These are phyloP conservation scores for Podaxis rugospora DNA, from an alignment of 768 basidiomycete species.

Conservation along the genomic window DNA sequence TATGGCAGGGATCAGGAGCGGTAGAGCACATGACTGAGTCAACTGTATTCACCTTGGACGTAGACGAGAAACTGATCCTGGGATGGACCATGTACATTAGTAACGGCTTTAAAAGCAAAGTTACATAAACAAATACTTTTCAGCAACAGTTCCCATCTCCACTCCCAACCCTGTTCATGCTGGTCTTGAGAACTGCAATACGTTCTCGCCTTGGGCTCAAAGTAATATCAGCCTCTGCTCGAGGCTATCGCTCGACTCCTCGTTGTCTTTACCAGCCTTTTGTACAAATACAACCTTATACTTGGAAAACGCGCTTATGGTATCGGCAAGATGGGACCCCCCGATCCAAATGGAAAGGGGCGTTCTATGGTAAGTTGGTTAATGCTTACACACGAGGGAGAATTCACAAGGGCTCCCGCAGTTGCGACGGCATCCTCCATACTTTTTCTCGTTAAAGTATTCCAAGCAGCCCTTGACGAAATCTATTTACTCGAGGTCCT, in stretches of 20 bases:
- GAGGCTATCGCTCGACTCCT: slow-evolving; percentile 14
- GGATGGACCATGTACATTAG: neutral
- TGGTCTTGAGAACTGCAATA: slow-evolving; percentile 23
- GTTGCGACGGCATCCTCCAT: neutral
- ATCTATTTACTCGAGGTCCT: slow-evolving; percentile 25
- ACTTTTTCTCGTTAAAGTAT: slow-evolving; percentile 2
- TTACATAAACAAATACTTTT: slow-evolving; percentile 1
- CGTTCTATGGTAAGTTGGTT: slow-evolving; percentile 23
- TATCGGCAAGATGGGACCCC: slow-evolving; percentile 32
- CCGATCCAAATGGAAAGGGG: slow-evolving; percentile 29
- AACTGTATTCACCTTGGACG: neutral
- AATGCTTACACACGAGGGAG: neutral
- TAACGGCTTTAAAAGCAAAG: slow-evolving; percentile 3
- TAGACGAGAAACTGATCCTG: neutral
- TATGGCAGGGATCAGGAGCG: neutral
- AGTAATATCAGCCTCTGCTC: neutral
- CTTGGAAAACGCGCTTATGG: slow-evolving; percentile 17
- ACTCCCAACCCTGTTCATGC: slow-evolving; percentile 22
- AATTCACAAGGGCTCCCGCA: slow-evolving; percentile 11
- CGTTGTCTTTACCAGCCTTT: slow-evolving; percentile 20
- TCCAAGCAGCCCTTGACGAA: slow-evolving; percentile 23
- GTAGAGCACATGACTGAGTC: neutral
- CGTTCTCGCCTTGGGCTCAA: slow-evolving; percentile 15
- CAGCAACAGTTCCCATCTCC: neutral
- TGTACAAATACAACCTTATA: slow-evolving; percentile 18